Conservation (phyloP, 2,329 filamentous ascomycete species). For the Stagonosporopsis tanaceti region DNA sequence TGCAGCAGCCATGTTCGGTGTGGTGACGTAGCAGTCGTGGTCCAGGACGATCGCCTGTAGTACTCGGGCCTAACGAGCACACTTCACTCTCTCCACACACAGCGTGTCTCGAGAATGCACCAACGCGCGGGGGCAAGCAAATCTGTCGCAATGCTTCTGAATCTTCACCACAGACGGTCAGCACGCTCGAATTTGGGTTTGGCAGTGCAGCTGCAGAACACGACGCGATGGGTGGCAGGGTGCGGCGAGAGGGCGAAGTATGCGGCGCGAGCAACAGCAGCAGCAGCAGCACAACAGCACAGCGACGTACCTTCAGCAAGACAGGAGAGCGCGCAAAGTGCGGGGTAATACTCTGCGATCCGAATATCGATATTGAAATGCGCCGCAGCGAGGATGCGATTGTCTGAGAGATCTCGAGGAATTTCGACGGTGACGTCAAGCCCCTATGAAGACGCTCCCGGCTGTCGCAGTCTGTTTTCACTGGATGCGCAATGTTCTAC, state of each 20-base stretch:
- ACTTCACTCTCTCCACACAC: constrained; percentile 38
- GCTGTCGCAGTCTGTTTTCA: constrained; percentile 23
- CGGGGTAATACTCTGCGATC: constrained; percentile 36
- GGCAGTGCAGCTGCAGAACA: constrained; percentile 19
- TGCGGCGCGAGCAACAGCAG: constrained; percentile 17
- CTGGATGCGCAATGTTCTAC: constrained; percentile 22
- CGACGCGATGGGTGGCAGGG: constrained; percentile 22
- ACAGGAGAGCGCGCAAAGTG: constrained; percentile 32
- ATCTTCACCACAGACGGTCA: constrained; percentile 10
- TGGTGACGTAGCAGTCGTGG: constrained; percentile 48
- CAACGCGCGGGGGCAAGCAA: constrained; percentile 20
- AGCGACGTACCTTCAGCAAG: constrained; percentile 40
- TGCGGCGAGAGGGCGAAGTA: constrained; percentile 28
- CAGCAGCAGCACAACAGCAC: constrained; percentile 26
- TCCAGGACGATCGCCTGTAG: constrained; percentile 40
- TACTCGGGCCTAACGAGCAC: constrained; percentile 35
- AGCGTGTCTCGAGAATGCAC: constrained; percentile 25
- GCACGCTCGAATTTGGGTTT: constrained; percentile 2
- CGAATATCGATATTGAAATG: constrained; percentile 24
- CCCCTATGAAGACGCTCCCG: constrained; percentile 32
- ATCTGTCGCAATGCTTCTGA: neutral
- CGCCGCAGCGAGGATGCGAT: constrained; percentile 28
- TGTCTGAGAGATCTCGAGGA: constrained; percentile 28
- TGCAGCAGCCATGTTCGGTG: constrained; percentile 46
- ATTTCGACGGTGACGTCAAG: constrained; percentile 42